These are phyloP conservation scores for Clarireedia monteithiana DNA, from an alignment of 2,329 filamentous ascomycete species.

Conservation along the genomic window DNA sequence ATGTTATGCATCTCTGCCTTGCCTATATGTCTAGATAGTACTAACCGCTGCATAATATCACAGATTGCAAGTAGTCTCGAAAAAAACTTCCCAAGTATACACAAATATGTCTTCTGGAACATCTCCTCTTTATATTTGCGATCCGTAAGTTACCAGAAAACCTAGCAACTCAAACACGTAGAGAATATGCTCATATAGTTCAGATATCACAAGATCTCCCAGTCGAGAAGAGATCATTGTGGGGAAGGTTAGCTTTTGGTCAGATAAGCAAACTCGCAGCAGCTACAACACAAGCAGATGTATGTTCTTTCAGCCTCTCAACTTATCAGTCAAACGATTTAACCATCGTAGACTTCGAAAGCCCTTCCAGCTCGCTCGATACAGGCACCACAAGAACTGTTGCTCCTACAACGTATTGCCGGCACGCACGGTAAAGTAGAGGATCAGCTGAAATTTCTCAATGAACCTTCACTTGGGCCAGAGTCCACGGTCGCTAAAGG, in stretches of 20 bases:
- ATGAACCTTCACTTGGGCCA: constrained; percentile 26
- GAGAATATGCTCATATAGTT: constrained; percentile 7
- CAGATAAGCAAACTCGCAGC: constrained; percentile 27
- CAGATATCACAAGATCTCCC: constrained; percentile 22
- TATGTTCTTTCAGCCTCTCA: constrained; percentile 13
- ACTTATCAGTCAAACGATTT: not conserved
- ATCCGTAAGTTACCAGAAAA: constrained; percentile 20
- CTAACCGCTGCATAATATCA: not conserved
- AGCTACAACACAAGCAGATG: constrained; percentile 24
- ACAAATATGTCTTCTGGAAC: constrained; percentile 29
- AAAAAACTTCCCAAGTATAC: constrained; percentile 27
- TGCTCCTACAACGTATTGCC: constrained; percentile 26
- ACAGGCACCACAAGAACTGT: constrained; percentile 29
- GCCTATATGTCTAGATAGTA: not conserved
- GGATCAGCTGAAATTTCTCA: constrained; percentile 23
- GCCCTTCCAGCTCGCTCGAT: constrained; percentile 25
- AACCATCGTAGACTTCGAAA: constrained; percentile 18
- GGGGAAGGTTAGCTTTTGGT: constrained; percentile 22
- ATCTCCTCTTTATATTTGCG: constrained; percentile 27
- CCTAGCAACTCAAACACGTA: not conserved
- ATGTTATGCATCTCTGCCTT: not conserved
- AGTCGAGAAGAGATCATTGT: constrained; percentile 24
- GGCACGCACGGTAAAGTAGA: constrained; percentile 20
- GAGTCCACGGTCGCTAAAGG: constrained; percentile 28
- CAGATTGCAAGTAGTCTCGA: constrained; percentile 30